phyloP scores from a whole-genome alignment of 2,329 filamentous ascomycete species.

The Xylaria sp. region DNA sequence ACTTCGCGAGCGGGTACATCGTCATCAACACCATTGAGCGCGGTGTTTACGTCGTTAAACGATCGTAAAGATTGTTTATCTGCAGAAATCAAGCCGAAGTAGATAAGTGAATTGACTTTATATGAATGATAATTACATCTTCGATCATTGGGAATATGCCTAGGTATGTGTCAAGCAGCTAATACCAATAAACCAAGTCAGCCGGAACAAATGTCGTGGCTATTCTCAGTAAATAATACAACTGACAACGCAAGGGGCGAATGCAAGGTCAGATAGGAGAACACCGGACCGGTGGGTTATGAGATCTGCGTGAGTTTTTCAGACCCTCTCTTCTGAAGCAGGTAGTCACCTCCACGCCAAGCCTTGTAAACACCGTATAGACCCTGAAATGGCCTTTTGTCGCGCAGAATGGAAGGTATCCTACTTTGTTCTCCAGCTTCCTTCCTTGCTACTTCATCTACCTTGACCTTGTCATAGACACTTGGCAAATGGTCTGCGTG shows the following conservation, averaged over 20 bases:
- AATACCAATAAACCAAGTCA: slow-evolving; percentile 23
- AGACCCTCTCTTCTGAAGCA: slow-evolving; percentile 51
- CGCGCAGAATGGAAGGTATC: slow-evolving; percentile 49
- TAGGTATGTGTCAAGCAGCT: slow-evolving; percentile 30
- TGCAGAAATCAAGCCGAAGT: background rate
- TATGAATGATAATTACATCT: slow-evolving; percentile 9
- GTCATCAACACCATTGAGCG: slow-evolving; percentile 60
- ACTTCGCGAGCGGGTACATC: slow-evolving; percentile 57
- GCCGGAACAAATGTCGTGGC: background rate
- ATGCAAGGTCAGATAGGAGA: background rate
- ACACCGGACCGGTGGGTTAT: background rate
- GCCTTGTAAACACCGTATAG: slow-evolving; percentile 60
- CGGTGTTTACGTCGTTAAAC: slow-evolving; percentile 58
- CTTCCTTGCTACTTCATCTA: slow-evolving; percentile 54
- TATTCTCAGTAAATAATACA: slow-evolving; percentile 5
- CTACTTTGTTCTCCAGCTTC: slow-evolving; percentile 49
- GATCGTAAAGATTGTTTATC: slow-evolving; percentile 31
- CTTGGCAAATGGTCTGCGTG: slow-evolving; percentile 68
- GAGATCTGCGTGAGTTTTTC: background rate
- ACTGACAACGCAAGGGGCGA: background rate
- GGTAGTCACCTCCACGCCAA: slow-evolving; percentile 58
- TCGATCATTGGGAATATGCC: slow-evolving; percentile 27
- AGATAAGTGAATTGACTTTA: slow-evolving; percentile 17
- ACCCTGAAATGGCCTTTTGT: slow-evolving; percentile 58
- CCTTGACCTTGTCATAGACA: slow-evolving; percentile 75